Evolutionary conservation across 2,329 filamentous ascomycete genomes (phyloP), one percentile per base, ranked within the genome.

Genomic region (Aspergillus jensenii): DNA sequence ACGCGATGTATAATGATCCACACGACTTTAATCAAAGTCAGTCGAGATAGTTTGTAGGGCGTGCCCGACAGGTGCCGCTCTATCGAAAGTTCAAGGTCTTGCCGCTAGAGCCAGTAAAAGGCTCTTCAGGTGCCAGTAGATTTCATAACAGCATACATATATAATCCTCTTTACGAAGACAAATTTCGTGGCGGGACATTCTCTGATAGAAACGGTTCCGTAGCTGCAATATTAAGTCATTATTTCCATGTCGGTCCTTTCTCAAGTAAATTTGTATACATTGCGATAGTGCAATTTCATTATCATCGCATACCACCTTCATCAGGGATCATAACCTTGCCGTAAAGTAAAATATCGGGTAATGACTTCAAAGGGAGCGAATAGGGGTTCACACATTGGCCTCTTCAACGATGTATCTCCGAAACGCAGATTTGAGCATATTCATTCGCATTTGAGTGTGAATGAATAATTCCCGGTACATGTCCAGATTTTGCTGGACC

Each of bases 401-500:
- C 33, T 63, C 61, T 35, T 76, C 75, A 59, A 81, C 78, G 39
- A 86, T 74, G 69, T 85, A 86, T 64, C 84, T 81, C 60, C 81
- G 80, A 70, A 83, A 85, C 4, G 84, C 82, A 72, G 80, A 73
- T 67, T 84, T 85, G 58, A 87, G 73, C 62, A 84, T 77, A 41
- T 87, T 83, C 56, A 96, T 84, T 70, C 90, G 87, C 71, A 90
- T 86, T 67, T 87, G 85, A 1, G 91, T 93, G 69, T 93, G 90
- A 66, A 89, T 81, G 76, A 93, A 99, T 14, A 97, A 91, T 53
- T 87, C 86, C 51, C 88, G 87, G 74, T 98, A 99, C 78, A 95
- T 91, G 60, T 88, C 84, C 56, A 99, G 80, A 71, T 90, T 96
- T 73, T 96, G 88, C 55, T 87, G 82, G 43, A 99, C 83, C 47